Evolutionary conservation across 164 flowering plant species (phyloP), one percentile per base, ranked within the genome.

Genomic region (Piper betle): DNA sequence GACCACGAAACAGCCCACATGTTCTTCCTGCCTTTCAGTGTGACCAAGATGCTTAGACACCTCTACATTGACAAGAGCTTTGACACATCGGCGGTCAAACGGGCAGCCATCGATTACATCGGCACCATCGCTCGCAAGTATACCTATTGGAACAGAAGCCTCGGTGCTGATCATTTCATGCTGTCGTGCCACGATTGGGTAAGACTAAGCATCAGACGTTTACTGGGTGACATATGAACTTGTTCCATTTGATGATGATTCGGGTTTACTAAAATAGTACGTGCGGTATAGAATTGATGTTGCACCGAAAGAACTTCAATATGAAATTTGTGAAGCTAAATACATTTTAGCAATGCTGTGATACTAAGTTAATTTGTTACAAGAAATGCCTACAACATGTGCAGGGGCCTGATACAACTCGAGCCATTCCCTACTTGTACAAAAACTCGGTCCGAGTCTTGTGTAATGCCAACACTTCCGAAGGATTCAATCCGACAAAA

Each of bases 101-200:
- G 63, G 2, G 65, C 73, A 1, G 70, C 80, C 12, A 41, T 59
- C 6, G 84, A 73, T 50, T 80, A 80, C 53, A 72, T 64, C 48
- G 19, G 57, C 53, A 18, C 55, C 19, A 39, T 64, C 3, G 39
- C 67, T 37, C 39, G 39, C 16, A 64, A 74, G 68, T 78, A 82
- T 57, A 77, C 77, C 4, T 80, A 68, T 40, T 80, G 84, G 86
- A 80, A 82, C 62, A 48, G 76, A 37, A 82, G 79, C 71, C 75
- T 73, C 39, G 84, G 82, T 11, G 82, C 82, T 13, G 83, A 82
- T 64, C 83, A 82, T 62, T 78, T 82, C 82, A 78, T 82, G 79
- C 78, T 82, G 39, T 73, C 83, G 40, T 82, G 86, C 73, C 86
- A 82, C 70, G 86, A 82, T 43, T 82, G 86, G 86, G 86, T 82